Conservation (phyloP, 768 basidiomycete species). For the Leccinum sublutescens region DNA sequence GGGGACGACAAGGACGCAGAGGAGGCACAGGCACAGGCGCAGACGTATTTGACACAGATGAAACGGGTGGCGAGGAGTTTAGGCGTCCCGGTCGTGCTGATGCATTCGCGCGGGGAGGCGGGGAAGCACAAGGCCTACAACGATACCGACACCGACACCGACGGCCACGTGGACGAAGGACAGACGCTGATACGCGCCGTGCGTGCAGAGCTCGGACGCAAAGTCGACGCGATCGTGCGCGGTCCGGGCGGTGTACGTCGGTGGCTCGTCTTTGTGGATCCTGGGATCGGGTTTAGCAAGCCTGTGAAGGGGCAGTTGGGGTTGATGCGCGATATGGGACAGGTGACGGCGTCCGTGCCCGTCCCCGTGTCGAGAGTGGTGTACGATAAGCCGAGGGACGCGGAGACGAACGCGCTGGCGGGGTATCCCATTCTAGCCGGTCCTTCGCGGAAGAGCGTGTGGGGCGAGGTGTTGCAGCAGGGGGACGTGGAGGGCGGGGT, state of each 20-base stretch:
- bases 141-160: slow-evolving; percentile 33
- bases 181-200: slow-evolving; percentile 61
- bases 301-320: slow-evolving; percentile 68
- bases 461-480: slow-evolving; percentile 61
- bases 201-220: slow-evolving; percentile 64
- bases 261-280: slow-evolving; percentile 90
- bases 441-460: slow-evolving; percentile 79
- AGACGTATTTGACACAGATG: slow-evolving; percentile 55
- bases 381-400: slow-evolving; percentile 11
- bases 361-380: neutral
- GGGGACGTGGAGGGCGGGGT: slow-evolving; percentile 36
- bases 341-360: slow-evolving; percentile 37
- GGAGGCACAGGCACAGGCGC: slow-evolving; percentile 33
- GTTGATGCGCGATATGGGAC: slow-evolving; percentile 53
- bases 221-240: slow-evolving; percentile 61
- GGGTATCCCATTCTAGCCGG: slow-evolving; percentile 74
- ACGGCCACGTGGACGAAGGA: neutral
- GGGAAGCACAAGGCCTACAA: slow-evolving; percentile 69
- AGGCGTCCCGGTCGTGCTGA: slow-evolving; percentile 79
- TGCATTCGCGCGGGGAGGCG: slow-evolving; percentile 91
- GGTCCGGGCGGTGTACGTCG: slow-evolving; percentile 71
- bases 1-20: neutral
- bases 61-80: slow-evolving; percentile 56
- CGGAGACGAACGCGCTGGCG: slow-evolving; percentile 45
- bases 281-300: slow-evolving; percentile 96